These are phyloP conservation scores for Aspergillus carlsbadensis DNA, from an alignment of 495 filamentous ascomycete genomes.

Conservation along the genomic window DNA sequence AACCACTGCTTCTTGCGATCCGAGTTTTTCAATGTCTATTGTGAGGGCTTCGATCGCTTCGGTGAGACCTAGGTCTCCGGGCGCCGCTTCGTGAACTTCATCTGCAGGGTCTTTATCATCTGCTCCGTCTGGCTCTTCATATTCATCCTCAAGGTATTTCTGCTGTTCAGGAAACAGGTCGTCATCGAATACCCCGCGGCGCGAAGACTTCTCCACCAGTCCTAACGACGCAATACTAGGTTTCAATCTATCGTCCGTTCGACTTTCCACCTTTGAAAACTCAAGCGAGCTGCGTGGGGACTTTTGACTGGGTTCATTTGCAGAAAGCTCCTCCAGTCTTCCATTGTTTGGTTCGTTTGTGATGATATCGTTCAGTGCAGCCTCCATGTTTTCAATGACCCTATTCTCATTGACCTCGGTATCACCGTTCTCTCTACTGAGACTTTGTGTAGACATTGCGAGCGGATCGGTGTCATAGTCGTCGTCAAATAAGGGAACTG, in stretches of 20 bases:
- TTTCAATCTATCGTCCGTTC: constrained; percentile 56
- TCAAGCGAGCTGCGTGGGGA: constrained; percentile 61
- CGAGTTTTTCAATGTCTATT: constrained; percentile 84
- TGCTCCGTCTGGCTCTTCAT: constrained; percentile 64
- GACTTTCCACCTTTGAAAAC: constrained; percentile 35
- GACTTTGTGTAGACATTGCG: constrained; percentile 57
- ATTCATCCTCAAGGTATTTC: constrained; percentile 81
- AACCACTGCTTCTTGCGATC: constrained; percentile 84
- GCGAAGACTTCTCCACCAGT: constrained; percentile 74
- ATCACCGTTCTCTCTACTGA: constrained; percentile 50
- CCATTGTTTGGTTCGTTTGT: constrained; percentile 69
- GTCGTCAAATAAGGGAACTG: constrained; percentile 62
- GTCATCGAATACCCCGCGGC: constrained; percentile 89
- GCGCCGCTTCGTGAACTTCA: constrained; percentile 90
- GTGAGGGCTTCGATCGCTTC: constrained; percentile 87
- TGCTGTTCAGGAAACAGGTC: constrained; percentile 92
- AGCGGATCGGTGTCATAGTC: constrained; percentile 65
- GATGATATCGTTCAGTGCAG: constrained; percentile 92
- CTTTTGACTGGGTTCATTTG: constrained; percentile 47
- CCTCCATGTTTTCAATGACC: constrained; percentile 90
- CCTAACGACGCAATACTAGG: constrained; percentile 90
- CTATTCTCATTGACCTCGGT: constrained; percentile 44
- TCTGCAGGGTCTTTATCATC: constrained; percentile 67
- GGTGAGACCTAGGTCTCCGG: constrained; percentile 88
- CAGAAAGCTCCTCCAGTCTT: constrained; percentile 60